Base-by-base conservation (phyloP, 208 protist species). In the Crithidia sp. region DNA sequence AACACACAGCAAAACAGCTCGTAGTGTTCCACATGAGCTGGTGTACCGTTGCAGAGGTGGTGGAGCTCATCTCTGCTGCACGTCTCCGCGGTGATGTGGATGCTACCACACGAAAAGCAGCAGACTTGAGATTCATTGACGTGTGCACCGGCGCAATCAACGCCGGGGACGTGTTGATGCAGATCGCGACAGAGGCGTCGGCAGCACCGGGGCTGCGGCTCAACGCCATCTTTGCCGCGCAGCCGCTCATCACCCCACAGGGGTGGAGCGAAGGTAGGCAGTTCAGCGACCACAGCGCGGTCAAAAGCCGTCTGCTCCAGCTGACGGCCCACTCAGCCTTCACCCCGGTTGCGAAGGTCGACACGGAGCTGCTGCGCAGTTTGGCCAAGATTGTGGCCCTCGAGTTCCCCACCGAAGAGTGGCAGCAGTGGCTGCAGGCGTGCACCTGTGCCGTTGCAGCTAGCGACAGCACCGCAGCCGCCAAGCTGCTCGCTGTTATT, bases 131-230 rank as follows among this genome's bases (percentile, higher is more conserved):
- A 3, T 71, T 93, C 45, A 68, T 88, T 5, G 67, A 80, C 14
- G 10, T 88, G 39, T 84, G 84, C 45, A 52, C 57, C 2, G 57
- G 55, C 14, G 71, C 83, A 10, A 69, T 88, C 16, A 93, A 93
- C 63, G 77, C 84, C 14, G 88, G 88, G 8, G 83, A 93, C 71
- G 69, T 77, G 0, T 68, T 93, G 39, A 53, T 84, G 12, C 54
- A 81, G 6, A 62, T 93, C 12, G 68, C 74, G 3, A 57, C 76
- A n/a, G 71, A 79, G 17, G 7, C 16, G 4, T 59, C 67, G 9
- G 19, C 52, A 5, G 47, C 76, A 39, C 64, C 68, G 5, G 74
- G 57, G 54, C 13, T 90, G 17, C 82, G 85, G 8, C 67, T 90
- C 12, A 86, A 82, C 47, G 83, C 82, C 16, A 65, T 77, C 43